Evolutionary conservation across 2,329 filamentous ascomycete genomes (phyloP).

Genomic region (Fusarium luffae): DNA sequence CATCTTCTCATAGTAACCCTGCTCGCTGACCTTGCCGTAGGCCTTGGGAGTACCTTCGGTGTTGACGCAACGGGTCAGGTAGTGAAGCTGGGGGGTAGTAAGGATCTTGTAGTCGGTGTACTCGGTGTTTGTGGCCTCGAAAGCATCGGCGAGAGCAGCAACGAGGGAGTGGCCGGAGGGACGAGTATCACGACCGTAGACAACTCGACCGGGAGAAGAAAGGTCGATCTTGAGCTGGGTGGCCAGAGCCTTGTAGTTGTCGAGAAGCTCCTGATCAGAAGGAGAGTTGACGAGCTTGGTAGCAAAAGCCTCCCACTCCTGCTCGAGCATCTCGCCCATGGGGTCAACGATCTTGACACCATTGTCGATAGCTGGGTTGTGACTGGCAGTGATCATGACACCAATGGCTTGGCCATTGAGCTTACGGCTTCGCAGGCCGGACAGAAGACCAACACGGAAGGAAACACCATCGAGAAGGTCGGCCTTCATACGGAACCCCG

Average conservation of each 20-base stretch:
- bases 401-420: constrained; percentile 91
- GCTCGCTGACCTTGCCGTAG: constrained; percentile 89
- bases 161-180: constrained; percentile 90
- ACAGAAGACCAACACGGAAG: constrained; percentile 90
- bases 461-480: constrained; percentile 91
- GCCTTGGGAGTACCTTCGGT: constrained; percentile 87
- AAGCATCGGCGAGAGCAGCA: constrained; percentile 79
- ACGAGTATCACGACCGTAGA: constrained; percentile 92
- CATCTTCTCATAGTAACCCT: constrained; percentile 95
- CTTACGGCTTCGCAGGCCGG: constrained; percentile 88
- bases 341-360: constrained; percentile 97
- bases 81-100: constrained; percentile 98
- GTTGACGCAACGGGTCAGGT: constrained; percentile 93
- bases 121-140: constrained; percentile 79
- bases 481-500: constrained; percentile 75
- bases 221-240: constrained; percentile 80
- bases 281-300: constrained; percentile 89
- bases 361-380: constrained; percentile 91
- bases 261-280: constrained; percentile 77
- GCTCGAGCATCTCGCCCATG: constrained; percentile 97
- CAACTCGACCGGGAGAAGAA: constrained; percentile 77
- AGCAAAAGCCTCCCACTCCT: constrained; percentile 91
- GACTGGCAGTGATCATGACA: constrained; percentile 95
- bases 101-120: constrained; percentile 88
- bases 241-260: constrained; percentile 80